Conservation (phyloP, 495 filamentous ascomycete genomes). For the Parachaetomium inaequale region DNA sequence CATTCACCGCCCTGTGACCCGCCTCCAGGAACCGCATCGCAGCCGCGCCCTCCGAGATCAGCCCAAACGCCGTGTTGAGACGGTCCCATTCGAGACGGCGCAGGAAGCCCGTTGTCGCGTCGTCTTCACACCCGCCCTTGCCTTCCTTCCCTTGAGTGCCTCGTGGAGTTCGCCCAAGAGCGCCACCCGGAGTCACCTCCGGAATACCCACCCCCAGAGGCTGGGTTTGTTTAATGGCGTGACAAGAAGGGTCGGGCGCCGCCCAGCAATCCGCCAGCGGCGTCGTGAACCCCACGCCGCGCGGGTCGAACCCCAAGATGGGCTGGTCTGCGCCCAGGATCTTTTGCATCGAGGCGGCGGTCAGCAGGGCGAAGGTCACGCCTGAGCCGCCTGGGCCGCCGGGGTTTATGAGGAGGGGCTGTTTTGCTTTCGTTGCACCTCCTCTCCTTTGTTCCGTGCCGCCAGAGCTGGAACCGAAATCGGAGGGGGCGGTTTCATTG, state of each 20-base stretch:
- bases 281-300: constrained; percentile 40
- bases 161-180: background rate
- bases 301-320: constrained; percentile 45
- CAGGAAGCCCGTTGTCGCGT: background rate
- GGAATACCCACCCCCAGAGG: too few species aligned
- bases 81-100: constrained; percentile 23
- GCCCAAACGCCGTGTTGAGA: constrained; percentile 24
- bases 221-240: too few species aligned
- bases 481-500: constrained; percentile 10
- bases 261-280: constrained; percentile 42
- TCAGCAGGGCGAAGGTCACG: constrained; percentile 25
- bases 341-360: constrained; percentile 29
- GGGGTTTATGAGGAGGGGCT: constrained; percentile 42
- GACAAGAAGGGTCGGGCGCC: too few species aligned
- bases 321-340: constrained; percentile 43
- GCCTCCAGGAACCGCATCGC: constrained; percentile 32
- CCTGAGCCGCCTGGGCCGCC: constrained; percentile 46
- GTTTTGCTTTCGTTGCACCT: too few species aligned
- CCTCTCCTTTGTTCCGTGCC: too few species aligned
- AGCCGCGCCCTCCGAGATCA: constrained; percentile 37
- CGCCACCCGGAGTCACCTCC: too few species aligned
- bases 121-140: background rate
- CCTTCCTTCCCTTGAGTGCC: background rate
- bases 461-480: too few species aligned
- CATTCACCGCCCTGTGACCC: constrained; percentile 29